phyloP scores from a whole-genome alignment of 78 protist species.

The Tieghemostelium lacteum region DNA sequence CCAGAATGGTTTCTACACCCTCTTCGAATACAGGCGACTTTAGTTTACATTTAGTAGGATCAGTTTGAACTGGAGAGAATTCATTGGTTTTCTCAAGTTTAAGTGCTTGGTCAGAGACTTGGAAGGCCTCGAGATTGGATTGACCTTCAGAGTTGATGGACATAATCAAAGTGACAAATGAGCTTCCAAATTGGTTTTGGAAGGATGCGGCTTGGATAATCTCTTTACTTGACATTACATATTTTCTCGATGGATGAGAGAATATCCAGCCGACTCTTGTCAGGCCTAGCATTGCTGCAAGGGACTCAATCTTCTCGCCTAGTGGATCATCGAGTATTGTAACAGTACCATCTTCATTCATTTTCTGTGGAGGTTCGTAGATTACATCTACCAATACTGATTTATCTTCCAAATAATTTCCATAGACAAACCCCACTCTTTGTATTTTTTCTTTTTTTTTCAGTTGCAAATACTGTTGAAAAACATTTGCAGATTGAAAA shows the following conservation, averaged over 20 bases:
- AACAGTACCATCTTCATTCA: not conserved
- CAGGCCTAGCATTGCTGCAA: conserved; percentile 61
- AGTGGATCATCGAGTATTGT: not conserved
- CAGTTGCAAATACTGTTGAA: conserved; percentile 41
- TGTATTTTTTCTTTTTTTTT: conserved; percentile 49
- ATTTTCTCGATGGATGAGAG: conserved; percentile 70
- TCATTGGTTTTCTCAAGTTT: conserved; percentile 40
- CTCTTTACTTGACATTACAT: conserved; percentile 49
- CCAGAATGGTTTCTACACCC: conserved; percentile 43
- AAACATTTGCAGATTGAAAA: conserved; percentile 25
- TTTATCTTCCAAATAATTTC: conserved; percentile 41
- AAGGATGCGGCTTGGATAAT: conserved; percentile 43
- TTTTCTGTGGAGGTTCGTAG: conserved; percentile 73
- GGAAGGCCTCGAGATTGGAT: conserved; percentile 70
- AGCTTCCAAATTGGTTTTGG: conserved; percentile 54
- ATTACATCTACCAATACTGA: conserved; percentile 27
- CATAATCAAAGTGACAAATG: conserved; percentile 46
- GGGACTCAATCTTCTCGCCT: conserved; percentile 47
- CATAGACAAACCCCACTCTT: conserved; percentile 54
- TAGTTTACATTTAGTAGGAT: conserved; percentile 61
- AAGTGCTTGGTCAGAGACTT: conserved; percentile 71
- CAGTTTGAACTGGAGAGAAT: conserved; percentile 23
- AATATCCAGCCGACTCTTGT: conserved; percentile 75
- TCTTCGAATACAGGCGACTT: conserved; percentile 65
- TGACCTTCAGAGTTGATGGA: conserved; percentile 44